phyloP scores from a whole-genome alignment of 1,284 basidiomycete species.

The Mrakiaceae sp. region DNA sequence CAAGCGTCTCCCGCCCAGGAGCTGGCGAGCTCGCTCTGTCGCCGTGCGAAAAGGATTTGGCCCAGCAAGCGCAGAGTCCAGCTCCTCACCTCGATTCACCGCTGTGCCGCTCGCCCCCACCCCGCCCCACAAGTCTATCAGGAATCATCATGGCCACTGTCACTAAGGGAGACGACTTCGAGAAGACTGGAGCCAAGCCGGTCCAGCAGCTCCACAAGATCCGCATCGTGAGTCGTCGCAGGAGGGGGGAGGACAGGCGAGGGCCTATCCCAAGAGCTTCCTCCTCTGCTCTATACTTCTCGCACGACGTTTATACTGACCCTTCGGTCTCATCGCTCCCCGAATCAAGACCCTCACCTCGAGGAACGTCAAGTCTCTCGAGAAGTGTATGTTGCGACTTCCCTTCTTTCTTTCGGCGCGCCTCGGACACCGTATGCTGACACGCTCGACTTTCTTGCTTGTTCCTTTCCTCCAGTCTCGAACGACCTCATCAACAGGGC shows the following conservation, averaged over 20 bases:
- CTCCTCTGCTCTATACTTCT: too few species aligned
- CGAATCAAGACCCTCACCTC: slow-evolving; percentile 65
- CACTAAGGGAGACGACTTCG: slow-evolving; percentile 88
- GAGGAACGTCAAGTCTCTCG: slow-evolving; percentile 95
- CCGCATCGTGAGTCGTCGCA: slow-evolving; percentile 49
- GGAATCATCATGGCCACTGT: slow-evolving; percentile 68
- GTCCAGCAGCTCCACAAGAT: slow-evolving; percentile 97
- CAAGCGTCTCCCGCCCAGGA: too few species aligned
- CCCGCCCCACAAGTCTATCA: slow-evolving; percentile 47
- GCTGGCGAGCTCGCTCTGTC: too few species aligned
- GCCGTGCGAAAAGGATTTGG: too few species aligned
- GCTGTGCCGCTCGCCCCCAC: slow-evolving; percentile 27
- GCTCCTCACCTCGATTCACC: slow-evolving; percentile 31
- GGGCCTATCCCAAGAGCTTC: neutral
- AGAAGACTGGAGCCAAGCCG: slow-evolving; percentile 74
- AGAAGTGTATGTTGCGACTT: slow-evolving; percentile 66
- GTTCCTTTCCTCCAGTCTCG: slow-evolving; percentile 53
- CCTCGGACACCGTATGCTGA: neutral
- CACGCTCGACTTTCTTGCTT: neutral
- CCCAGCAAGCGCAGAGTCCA: too few species aligned
- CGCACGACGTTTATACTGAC: too few species aligned
- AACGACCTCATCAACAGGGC: slow-evolving; percentile 93
- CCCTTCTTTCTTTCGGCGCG: neutral
- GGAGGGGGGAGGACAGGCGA: neutral
- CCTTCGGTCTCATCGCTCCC: neutral